phyloP scores from a whole-genome alignment of 1,284 basidiomycete genomes.

The Rhodotorula sp. region DNA sequence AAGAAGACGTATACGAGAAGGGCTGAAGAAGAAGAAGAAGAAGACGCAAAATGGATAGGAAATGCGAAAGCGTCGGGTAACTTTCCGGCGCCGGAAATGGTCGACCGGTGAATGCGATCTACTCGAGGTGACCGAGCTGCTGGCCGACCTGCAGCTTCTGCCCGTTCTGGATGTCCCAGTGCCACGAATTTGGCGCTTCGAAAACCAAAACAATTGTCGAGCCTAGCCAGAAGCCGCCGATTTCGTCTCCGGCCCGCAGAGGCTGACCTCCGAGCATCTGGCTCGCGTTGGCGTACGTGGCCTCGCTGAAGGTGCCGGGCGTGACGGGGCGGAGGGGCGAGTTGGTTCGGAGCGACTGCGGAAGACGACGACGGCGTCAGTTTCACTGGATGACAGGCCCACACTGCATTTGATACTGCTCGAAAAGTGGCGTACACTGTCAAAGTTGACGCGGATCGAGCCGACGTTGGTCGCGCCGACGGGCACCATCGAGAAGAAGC shows the following conservation, averaged over 20 bases:
- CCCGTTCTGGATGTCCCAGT: slow-evolving; percentile 76
- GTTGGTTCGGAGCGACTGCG: slow-evolving; percentile 81
- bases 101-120: background rate
- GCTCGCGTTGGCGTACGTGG: slow-evolving; percentile 80
- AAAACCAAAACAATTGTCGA: slow-evolving; percentile 96
- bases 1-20: background rate
- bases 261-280: slow-evolving; percentile 85
- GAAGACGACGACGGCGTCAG: background rate
- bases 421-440: slow-evolving; percentile 61
- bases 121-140: slow-evolving; percentile 51
- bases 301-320: slow-evolving; percentile 88
- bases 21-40: slow-evolving; percentile 11
- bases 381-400: background rate
- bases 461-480: slow-evolving; percentile 99
- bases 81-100: background rate
- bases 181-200: slow-evolving; percentile 84
- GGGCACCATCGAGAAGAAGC: slow-evolving; percentile 95
- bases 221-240: slow-evolving; percentile 95
- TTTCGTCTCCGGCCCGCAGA: slow-evolving; percentile 81
- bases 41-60: slow-evolving; percentile 5
- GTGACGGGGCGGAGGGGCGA: slow-evolving; percentile 67
- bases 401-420: background rate
- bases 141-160: slow-evolving; percentile 89
- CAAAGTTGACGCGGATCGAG: slow-evolving; percentile 95
- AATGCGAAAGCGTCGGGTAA: background rate